Evolutionary conservation across 2,329 filamentous ascomycete species (phyloP).

Genomic region (Fusarium poae): DNA sequence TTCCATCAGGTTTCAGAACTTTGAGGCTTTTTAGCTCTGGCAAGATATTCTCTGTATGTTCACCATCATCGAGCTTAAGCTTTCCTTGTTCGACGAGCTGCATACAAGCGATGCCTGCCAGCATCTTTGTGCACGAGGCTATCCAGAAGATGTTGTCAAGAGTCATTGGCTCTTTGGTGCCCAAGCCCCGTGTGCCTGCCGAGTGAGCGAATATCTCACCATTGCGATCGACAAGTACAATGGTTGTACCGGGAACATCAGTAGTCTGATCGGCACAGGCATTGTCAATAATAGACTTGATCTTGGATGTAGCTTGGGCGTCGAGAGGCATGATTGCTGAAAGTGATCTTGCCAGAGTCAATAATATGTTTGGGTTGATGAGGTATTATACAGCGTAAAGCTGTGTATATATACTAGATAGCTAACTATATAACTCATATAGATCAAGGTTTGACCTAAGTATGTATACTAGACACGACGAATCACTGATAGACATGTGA

Average conservation of each 20-base stretch:
- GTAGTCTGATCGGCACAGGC: constrained; percentile 55
- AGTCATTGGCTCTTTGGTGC: constrained; percentile 64
- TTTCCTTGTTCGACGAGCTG: constrained; percentile 67
- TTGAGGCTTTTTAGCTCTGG: constrained; percentile 64
- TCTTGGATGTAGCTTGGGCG: constrained; percentile 23
- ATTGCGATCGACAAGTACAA: constrained; percentile 61
- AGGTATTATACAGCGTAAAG: background rate
- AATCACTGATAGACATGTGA: background rate
- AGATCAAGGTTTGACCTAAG: background rate
- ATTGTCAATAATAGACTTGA: constrained; percentile 52
- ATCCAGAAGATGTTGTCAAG: constrained; percentile 72
- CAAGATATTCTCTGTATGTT: constrained; percentile 60
- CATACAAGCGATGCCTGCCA: constrained; percentile 66
- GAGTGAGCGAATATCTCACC: constrained; percentile 64
- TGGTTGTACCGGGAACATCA: constrained; percentile 60
- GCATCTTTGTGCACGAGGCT: constrained; percentile 69
- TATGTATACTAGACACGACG: background rate
- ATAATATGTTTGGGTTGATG: background rate
- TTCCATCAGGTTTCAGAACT: constrained; percentile 58
- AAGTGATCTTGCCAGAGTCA: background rate
- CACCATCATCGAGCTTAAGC: constrained; percentile 62
- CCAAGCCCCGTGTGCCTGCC: constrained; percentile 61
- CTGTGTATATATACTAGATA: background rate
- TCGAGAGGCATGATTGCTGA: constrained; percentile 38
- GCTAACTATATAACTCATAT: background rate